Evolutionary conservation across 2,329 filamentous ascomycete species (phyloP).

Genomic region (Venturia pyrina): DNA sequence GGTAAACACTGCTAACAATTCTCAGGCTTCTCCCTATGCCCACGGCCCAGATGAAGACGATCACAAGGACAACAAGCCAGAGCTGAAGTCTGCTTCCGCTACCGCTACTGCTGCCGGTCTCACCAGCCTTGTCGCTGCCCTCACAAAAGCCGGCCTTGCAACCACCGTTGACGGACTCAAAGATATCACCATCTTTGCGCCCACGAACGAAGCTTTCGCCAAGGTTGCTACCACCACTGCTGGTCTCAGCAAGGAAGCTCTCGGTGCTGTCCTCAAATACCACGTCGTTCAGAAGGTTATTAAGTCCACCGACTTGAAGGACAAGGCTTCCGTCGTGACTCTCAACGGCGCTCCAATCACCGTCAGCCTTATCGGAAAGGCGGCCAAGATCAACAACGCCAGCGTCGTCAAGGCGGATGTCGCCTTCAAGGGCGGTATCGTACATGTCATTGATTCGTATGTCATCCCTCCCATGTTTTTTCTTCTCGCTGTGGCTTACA

Average conservation of each 20-base stretch:
- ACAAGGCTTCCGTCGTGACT: constrained; percentile 35
- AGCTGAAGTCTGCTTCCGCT: constrained; percentile 13
- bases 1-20: background rate
- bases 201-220: constrained; percentile 12
- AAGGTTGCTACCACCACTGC: background rate
- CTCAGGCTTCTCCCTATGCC: background rate
- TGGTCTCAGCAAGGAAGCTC: background rate
- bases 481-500: too few species aligned
- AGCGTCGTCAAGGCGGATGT: constrained; percentile 6
- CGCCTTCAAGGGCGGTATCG: constrained; percentile 25
- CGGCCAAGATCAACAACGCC: background rate
- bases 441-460: constrained; percentile 46
- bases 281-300: background rate
- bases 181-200: constrained; percentile 13
- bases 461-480: too few species aligned
- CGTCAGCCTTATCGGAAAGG: constrained; percentile 24
- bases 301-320: constrained; percentile 1
- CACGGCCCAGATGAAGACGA: constrained; percentile 2
- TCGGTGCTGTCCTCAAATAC: constrained; percentile 2
- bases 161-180: constrained; percentile 10
- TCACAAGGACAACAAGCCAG: background rate
- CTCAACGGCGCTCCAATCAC: constrained; percentile 29
- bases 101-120: constrained; percentile 8
- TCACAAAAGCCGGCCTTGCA: background rate
- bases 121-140: constrained; percentile 8